Evolutionary conservation across 768 basidiomycete genomes (phyloP).

Genomic region (Lactarius trivialis): DNA sequence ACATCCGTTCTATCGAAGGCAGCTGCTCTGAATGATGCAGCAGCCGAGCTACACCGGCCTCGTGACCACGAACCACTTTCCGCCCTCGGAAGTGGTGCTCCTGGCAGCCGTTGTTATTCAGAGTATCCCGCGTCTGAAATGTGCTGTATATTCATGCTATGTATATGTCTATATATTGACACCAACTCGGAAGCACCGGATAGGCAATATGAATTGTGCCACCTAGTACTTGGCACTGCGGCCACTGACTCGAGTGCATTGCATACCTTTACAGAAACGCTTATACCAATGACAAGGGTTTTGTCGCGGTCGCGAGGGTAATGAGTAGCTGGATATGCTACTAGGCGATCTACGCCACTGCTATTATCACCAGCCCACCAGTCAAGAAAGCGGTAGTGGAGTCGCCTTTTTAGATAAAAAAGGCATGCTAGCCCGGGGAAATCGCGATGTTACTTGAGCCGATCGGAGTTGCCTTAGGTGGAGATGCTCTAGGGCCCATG

Average conservation of each 20-base stretch:
- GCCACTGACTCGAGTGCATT: not conserved
- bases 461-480: not conserved
- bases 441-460: not conserved
- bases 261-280: not conserved
- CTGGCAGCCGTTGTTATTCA: not conserved
- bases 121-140: not conserved
- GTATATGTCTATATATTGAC: not conserved
- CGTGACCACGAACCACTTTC: not conserved
- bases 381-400: not conserved
- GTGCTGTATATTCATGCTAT: not conserved
- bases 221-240: not conserved
- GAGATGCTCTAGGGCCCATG: not conserved
- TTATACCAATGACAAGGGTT: not conserved
- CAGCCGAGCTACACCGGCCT: not conserved
- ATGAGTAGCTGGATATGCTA: not conserved
- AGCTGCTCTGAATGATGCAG: not conserved
- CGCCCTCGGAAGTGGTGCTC: not conserved
- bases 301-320: not conserved
- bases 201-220: not conserved
- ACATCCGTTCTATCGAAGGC: not conserved
- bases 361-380: not conserved
- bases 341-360: not conserved
- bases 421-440: not conserved
- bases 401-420: not conserved
- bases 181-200: not conserved